Evolutionary conservation across 257 asterid genomes (phyloP).

Genomic region (Ocimum tenuiflorum): DNA sequence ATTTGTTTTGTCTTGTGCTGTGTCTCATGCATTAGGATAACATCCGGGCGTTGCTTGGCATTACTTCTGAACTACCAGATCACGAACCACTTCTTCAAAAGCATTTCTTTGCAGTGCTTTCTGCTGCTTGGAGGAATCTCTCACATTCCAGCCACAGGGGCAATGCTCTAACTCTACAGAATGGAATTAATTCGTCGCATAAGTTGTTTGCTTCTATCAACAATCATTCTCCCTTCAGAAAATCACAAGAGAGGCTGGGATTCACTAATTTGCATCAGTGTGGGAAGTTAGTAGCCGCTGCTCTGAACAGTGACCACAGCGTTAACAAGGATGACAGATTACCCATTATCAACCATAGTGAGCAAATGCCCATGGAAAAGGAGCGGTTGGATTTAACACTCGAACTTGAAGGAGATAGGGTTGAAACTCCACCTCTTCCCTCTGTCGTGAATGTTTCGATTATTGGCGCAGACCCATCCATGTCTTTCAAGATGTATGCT

Average conservation of each 20-base stretch:
- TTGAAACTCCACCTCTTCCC: constrained; percentile 38
- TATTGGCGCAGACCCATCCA: constrained; percentile 40
- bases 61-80: constrained; percentile 63
- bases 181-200: constrained; percentile 43
- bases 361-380: constrained; percentile 28
- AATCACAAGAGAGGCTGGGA: constrained; percentile 33
- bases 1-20: constrained; percentile 16
- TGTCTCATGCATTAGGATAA: constrained; percentile 59
- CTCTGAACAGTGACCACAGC: constrained; percentile 34
- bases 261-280: constrained; percentile 56
- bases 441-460: constrained; percentile 43
- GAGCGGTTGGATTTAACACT: constrained; percentile 64
- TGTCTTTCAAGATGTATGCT: constrained; percentile 24
- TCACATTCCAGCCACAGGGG: constrained; percentile 28
- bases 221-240: constrained; percentile 21
- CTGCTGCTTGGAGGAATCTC: constrained; percentile 59
- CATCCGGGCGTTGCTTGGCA: constrained; percentile 56
- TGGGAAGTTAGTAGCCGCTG: constrained; percentile 66
- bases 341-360: constrained; percentile 29
- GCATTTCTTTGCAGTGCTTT: constrained; percentile 70
- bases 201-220: constrained; percentile 22
- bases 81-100: constrained; percentile 69
- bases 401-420: constrained; percentile 38
- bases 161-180: constrained; percentile 25
- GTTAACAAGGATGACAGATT: constrained; percentile 24